phyloP scores from a whole-genome alignment of 2,329 filamentous ascomycete species.

The Bipolaris bicolor region DNA sequence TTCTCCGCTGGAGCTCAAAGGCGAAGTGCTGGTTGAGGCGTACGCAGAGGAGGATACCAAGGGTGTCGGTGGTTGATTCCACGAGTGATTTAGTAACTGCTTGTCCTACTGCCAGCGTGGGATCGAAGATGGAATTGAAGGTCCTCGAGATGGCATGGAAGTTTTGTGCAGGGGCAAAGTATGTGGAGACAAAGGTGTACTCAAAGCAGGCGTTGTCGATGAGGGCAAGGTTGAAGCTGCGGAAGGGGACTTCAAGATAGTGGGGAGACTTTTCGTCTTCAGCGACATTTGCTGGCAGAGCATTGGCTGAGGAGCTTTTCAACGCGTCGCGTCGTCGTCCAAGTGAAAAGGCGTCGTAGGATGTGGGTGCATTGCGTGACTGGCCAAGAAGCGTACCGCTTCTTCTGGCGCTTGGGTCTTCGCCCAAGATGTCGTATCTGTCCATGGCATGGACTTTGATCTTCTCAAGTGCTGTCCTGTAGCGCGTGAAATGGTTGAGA shows the following conservation, averaged over 20 bases:
- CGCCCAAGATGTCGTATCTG: conserved; percentile 80
- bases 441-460: conserved; percentile 84
- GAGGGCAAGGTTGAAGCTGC: conserved; percentile 91
- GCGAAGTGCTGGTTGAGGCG: conserved; percentile 92
- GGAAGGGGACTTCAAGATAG: conserved; percentile 88
- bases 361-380: conserved; percentile 55
- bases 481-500: conserved; percentile 85
- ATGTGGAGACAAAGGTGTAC: conserved; percentile 89
- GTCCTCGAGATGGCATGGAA: conserved; percentile 80
- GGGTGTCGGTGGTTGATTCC: conserved; percentile 77
- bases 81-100: conserved; percentile 76
- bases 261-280: conserved; percentile 88
- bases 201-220: conserved; percentile 94
- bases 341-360: conserved; percentile 87
- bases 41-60: conserved; percentile 90
- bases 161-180: conserved; percentile 80
- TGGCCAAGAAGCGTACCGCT: conserved; percentile 49
- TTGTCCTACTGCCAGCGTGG: conserved; percentile 85
- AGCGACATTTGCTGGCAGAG: conserved; percentile 84
- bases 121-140: conserved; percentile 87
- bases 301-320: conserved; percentile 72
- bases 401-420: conserved; percentile 74
- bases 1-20: conserved; percentile 90
- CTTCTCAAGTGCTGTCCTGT: conserved; percentile 81
- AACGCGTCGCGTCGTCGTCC: conserved; percentile 86